Conservation (phyloP, 2,329 filamentous ascomycete genomes). For the Talaromyces sp. region DNA sequence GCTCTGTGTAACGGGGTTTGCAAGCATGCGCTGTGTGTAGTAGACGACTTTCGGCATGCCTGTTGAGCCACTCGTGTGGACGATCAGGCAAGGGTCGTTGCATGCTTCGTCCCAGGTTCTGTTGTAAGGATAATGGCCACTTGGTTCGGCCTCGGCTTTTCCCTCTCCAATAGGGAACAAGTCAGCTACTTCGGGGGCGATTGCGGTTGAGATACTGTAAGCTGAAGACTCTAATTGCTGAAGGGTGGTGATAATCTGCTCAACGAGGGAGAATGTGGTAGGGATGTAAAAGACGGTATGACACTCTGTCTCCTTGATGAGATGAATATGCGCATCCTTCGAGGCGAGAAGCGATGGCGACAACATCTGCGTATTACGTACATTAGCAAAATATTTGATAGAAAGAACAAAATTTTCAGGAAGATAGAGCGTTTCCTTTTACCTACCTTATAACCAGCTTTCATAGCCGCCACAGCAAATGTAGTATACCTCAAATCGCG, state of each 20-base stretch:
- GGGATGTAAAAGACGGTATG: slow-evolving; percentile 6
- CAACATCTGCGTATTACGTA: slow-evolving; percentile 2
- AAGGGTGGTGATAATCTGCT: slow-evolving; percentile 9
- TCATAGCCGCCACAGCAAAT: slow-evolving; percentile 40
- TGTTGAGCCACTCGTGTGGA: slow-evolving; percentile 30
- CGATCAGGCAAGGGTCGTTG: slow-evolving; percentile 28
- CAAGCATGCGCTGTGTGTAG: slow-evolving; percentile 25
- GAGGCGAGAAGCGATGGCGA: slow-evolving; percentile 13
- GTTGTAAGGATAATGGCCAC: slow-evolving; percentile 18
- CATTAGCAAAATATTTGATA: not conserved
- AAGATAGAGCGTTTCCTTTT: not conserved
- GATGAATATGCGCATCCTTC: slow-evolving; percentile 13
- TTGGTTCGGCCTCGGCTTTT: not conserved
- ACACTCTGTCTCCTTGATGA: slow-evolving; percentile 10
- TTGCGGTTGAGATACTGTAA: slow-evolving; percentile 5
- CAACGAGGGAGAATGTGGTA: not conserved
- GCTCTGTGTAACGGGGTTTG: slow-evolving; percentile 6
- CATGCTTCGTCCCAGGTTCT: slow-evolving; percentile 27
- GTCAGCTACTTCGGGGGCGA: slow-evolving; percentile 19
- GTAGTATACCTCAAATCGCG: slow-evolving; percentile 42
- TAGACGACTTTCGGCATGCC: slow-evolving; percentile 25
- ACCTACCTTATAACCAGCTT: slow-evolving; percentile 28
- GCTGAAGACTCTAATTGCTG: not conserved
- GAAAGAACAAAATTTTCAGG: not conserved
- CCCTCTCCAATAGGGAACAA: slow-evolving; percentile 21